Base-by-base conservation (phyloP, 208 protist genomes). In the Tritrichomonas foetus region DNA sequence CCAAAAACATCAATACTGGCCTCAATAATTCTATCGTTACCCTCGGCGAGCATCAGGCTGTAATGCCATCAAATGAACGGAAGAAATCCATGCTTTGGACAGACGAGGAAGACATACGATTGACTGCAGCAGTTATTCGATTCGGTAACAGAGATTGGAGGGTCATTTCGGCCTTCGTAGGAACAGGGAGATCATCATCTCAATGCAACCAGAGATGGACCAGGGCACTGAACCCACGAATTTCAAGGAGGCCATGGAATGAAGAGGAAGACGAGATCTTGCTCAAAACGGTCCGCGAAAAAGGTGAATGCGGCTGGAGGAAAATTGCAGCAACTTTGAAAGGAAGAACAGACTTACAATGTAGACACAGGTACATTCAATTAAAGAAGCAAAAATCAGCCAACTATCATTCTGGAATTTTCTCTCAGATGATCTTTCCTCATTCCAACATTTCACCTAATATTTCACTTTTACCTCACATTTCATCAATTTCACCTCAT, bases 291-390 rank as follows among this genome's bases (percentile, higher is more conserved):
- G 74, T 82, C 11, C 41, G 50, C 16, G 41, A 47, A 20, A 25
- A n/a, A n/a, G 74, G 74, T 1, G 41, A 50, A 50, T 47, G n/a
- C 14, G 39, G 41, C 11, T 82, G 74, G 74, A 16, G 16, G 3
- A 47, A 25, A 53, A 53, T 82, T n/a, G n/a, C 74, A n/a, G 50
- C 3, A 82, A 20, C n/a, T 5, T 50, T 82, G 5, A 1, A 5
- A 53, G 74, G 74, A 82, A 49, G 74, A 11, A 53, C 74, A n/a
- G 74, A 82, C 14, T 25, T 30, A n/a, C 74, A 82, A 82, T 82
- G 74, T 30, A 49, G 74, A 53, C 41, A 47, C 0, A 3, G 74
- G 30, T 82, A 82, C 22, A 20, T 82, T 11, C 41, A 53, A 47
- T n/a, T 82, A 30, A 53, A n/a, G n/a, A n/a, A n/a, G n/a, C n/a